Base-by-base conservation (phyloP, 306 rosid species). In the Vachellia collinsii region DNA sequence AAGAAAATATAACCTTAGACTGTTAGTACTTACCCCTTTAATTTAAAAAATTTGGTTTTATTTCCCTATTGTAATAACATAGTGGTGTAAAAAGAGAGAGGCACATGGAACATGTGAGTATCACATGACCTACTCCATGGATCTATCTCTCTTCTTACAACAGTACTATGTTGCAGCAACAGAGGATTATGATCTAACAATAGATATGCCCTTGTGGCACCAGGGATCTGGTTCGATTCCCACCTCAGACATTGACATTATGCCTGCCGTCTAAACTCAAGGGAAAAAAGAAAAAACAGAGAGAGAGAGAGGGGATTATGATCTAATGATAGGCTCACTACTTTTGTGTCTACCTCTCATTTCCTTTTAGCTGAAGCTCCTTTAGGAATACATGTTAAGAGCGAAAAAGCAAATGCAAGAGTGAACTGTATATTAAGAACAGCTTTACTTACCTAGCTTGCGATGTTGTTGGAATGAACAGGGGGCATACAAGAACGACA, bases 401-500 rank as follows among this genome's bases (percentile, higher is more conserved):
- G 36, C 10, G 13, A 59, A 3, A 0, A 59, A 22, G 4, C 65
- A 59, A 59, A 22, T 59, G 36, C 37, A 19, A 19, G 62, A 54
- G 29, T 53, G 8, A 54, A 7, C 2, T 29, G 29, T 54, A 53
- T 16, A 53, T 19, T 19, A 19, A 17, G 5, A 38, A 7, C 62
- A n/a, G 7, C 23, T 54, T 22, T 22, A 6, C 64, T n/a, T 20
- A 8, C 6, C 0, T 12, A 11, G 7, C 19, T 1, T 10, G 7
- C 11, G 67, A 58, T 71, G 67, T 3, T 39, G 34, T 43, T 44
- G 61, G 48, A 59, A 74, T 77, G 82, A 29, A 29, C 89, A 94
- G 99, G 99, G 97, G 47, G 97, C 94, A 11, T 91, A 81, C 90
- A 94, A 92, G 91, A 94, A 94, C 42, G 93, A 91, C 80, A 11